Base-by-base conservation (phyloP, 2,329 filamentous ascomycete genomes). In the Ophiosphaerella narmari region DNA sequence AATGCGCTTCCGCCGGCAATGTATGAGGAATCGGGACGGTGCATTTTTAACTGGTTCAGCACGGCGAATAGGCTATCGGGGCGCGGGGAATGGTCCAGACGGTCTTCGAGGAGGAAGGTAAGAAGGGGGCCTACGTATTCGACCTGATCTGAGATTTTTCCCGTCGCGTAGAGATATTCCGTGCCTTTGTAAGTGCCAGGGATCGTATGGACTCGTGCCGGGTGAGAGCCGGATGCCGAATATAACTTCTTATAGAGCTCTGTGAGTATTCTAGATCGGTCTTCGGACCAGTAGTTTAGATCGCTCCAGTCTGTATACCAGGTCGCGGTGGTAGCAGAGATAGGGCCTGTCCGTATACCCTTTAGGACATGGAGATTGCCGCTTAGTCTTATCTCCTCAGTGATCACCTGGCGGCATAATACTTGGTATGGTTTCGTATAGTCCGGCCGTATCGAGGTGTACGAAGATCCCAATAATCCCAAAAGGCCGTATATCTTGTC, bases 401-500 rank as follows among this genome's bases (percentile, higher is more conserved):
- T 8, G 35, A 26, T 14, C 5, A 32, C 40, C 11, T 12, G 9
- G 11, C 40, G 29, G 34, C 40, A 43, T 14, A 43, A n/a, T 5
- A 23, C 18, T 2, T n/a, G 14, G 31, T 35, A 43, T 13, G 29
- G 5, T 6, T 7, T 43, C 2, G 16, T 13, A 43, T 43, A 43
- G n/a, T 43, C 31, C n/a, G 40, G 16, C 26, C n/a, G 11, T 35
- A 26, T 35, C 1, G 14, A 3, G 8, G 12, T 9, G 29, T 24
- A n/a, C 11, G n/a, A 23, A n/a, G 29, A 12, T 9, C 11, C 16
- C 5, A 35, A 11, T 23, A 35, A 24, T 1, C 29, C 40, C 18
- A 43, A 23, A 14, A 35, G 5, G 18, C 16, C 31, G n/a, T 43
- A 43, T 9, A 43, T 43, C 40, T 43, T 43, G 32, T 43, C 40